Evolutionary conservation across 73 alveolate species (phyloP), one percentile per base, ranked within the genome.

Genomic region (Paramecium bursaria): DNA sequence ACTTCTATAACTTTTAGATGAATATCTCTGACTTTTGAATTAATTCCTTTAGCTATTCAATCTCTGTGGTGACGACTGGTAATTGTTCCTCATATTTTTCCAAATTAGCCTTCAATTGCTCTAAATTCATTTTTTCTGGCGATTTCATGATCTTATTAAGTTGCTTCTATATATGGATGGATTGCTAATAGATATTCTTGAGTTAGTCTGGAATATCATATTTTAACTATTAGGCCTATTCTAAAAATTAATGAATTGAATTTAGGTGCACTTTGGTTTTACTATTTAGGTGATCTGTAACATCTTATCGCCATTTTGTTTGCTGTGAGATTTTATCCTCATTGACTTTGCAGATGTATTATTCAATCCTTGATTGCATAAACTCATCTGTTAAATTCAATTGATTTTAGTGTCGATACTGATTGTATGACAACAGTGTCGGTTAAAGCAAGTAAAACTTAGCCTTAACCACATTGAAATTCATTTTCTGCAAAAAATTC

Each of bases 371-470:
- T 33, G 33, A 53, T 39, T 42, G 33, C 82, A 67, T 67, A 39
- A 39, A 67, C 10, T 67, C 82, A 35, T 67, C 60, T 7, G 60
- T 67, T 42, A 67, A 67, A 25, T 67, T 1, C 27, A 67, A 67
- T 0, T 42, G 3, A 67, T 67, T 42, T 7, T 14, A 17, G 27
- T 67, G 82, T 19, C 33, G 33, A 67, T 3, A 67, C 21, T 67
- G 44, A 27, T 67, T 67, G 21, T 67, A 67, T 21, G 21, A 10
- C 25, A 35, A 5, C 50, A 67, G 35, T 9, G 57, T 67, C 21
- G 82, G 82, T 21, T 39, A 67, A 19, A 67, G 48, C 23, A 67
- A 42, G 14, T 67, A 67, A 67, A 67, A 67, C 55, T 67, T 67
- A 13, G 82, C 82, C 21, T 67, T 67, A 2, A 19, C 27, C 1